These are phyloP conservation scores for Dalbergia cultrata DNA, from an alignment of 306 rosid genomes.

Conservation along the genomic window DNA sequence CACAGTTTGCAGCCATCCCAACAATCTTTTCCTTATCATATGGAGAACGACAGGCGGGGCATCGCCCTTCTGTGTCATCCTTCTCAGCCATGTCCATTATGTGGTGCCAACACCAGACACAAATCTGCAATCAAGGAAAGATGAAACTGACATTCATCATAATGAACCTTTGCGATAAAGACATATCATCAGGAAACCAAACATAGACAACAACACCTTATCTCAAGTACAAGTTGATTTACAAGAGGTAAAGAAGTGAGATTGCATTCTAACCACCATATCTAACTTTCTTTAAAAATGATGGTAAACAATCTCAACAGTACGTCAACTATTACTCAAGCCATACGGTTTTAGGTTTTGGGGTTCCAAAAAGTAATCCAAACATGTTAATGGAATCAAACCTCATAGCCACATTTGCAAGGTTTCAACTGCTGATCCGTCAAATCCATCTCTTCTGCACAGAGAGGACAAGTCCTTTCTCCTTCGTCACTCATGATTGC, in stretches of 20 bases:
- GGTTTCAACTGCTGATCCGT: slow-evolving; percentile 99
- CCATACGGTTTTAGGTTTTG: too few relatives aligned
- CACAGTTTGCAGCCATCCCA: slow-evolving; percentile 91
- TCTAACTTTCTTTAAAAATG: neutral
- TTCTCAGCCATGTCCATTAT: slow-evolving; percentile 97
- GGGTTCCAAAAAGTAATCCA: too few relatives aligned
- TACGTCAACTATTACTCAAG: neutral
- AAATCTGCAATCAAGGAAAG: slow-evolving; percentile 65
- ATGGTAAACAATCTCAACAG: neutral
- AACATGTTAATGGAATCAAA: slow-evolving; percentile 40
- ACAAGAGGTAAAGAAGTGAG: neutral
- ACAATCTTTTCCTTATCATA: slow-evolving; percentile 98
- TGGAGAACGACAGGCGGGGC: slow-evolving; percentile 94
- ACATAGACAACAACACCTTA: slow-evolving; percentile 24
- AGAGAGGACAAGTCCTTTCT: slow-evolving; percentile 97
- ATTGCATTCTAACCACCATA: slow-evolving; percentile 22
- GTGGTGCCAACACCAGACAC: slow-evolving; percentile 99
- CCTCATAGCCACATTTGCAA: slow-evolving; percentile 99
- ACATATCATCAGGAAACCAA: slow-evolving; percentile 3
- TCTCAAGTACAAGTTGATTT: slow-evolving; percentile 24
- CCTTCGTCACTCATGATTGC: slow-evolving; percentile 95
- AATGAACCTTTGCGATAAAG: slow-evolving; percentile 29
- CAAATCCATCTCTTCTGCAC: slow-evolving; percentile 99
- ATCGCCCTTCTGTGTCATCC: slow-evolving; percentile 95
- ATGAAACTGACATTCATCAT: slow-evolving; percentile 36